A percentile compares a stretch with the other conserved stretches of the same genome.
Evolutionary conservation across 1,284 basidiomycete genomes (phyloP).

Genomic region (Fomes fomentarius): DNA sequence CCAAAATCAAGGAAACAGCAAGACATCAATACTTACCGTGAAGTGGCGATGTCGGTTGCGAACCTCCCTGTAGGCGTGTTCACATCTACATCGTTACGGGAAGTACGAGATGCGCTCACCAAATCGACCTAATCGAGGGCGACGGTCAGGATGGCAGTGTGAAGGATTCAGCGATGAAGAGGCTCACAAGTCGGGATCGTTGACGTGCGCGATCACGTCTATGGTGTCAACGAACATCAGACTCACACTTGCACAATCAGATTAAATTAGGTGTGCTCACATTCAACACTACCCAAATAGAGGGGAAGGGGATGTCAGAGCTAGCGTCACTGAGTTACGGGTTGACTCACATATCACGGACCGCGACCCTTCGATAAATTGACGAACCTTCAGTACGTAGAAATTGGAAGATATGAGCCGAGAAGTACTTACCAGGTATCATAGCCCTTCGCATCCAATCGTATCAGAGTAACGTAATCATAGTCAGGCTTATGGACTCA

Average conservation of each 20-base stretch:
- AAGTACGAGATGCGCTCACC: constrained; percentile 47
- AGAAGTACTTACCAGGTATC: constrained; percentile 51
- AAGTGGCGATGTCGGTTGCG: constrained; percentile 83
- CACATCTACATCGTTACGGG: not conserved
- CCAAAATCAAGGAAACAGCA: too few species aligned
- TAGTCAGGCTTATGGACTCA: constrained; percentile 25
- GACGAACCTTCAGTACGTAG: not conserved
- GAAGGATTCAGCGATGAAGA: not conserved
- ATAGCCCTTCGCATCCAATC: constrained; percentile 44
- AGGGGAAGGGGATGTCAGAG: too few species aligned
- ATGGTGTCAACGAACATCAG: not conserved
- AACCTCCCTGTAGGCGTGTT: constrained; percentile 67
- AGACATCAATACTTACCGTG: constrained; percentile 50
- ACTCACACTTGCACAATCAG: too few species aligned
- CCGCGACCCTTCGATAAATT: constrained; percentile 60
- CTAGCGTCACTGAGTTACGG: too few species aligned
- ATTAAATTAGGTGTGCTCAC: too few species aligned
- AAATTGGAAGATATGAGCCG: not conserved
- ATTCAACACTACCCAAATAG: constrained; percentile 58
- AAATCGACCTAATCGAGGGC: constrained; percentile 59
- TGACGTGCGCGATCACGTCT: constrained; percentile 70
- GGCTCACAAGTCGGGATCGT: constrained; percentile 77
- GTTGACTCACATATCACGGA: constrained; percentile 77
- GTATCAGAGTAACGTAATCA: not conserved
- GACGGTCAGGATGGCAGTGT: constrained; percentile 23